Evolutionary conservation across 768 basidiomycete genomes (phyloP).

Genomic region (Pleurotus citrinopileatus): DNA sequence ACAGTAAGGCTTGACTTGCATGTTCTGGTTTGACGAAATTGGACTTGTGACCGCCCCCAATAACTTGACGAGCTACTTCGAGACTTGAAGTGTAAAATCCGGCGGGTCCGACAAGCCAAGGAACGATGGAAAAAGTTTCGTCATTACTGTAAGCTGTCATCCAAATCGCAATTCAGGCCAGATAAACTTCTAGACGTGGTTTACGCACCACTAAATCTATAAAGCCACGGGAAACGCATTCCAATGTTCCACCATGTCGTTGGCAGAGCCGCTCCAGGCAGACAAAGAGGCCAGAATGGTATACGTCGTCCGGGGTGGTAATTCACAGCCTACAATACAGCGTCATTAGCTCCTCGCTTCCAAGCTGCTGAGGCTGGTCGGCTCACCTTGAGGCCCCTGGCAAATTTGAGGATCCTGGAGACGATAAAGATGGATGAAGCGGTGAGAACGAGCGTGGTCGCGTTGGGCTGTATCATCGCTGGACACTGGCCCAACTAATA

Average conservation of each 20-base stretch:
- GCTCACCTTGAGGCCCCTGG: constrained; percentile 29
- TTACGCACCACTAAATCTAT: constrained; percentile 30
- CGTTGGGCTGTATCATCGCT: neutral
- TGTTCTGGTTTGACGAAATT: constrained; percentile 37
- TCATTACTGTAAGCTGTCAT: constrained; percentile 27
- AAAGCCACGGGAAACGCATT: constrained; percentile 30
- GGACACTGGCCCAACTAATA: too few species aligned
- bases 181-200: neutral
- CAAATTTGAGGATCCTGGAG: constrained; percentile 29
- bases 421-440: constrained; percentile 21
- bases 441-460: constrained; percentile 1
- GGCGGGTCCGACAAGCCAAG: constrained; percentile 34
- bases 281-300: constrained; percentile 36
- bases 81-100: constrained; percentile 42
- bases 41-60: constrained; percentile 34
- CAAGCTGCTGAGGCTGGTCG: neutral
- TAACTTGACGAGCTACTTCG: constrained; percentile 44
- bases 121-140: constrained; percentile 39
- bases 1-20: constrained; percentile 30
- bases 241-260: constrained; percentile 44
- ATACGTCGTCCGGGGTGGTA: constrained; percentile 36
- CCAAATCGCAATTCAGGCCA: neutral
- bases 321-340: constrained; percentile 28
- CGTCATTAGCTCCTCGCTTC: neutral
- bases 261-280: constrained; percentile 34